Conservation (phyloP, 1,284 basidiomycete species). For the Tranzscheliella williamsii region DNA sequence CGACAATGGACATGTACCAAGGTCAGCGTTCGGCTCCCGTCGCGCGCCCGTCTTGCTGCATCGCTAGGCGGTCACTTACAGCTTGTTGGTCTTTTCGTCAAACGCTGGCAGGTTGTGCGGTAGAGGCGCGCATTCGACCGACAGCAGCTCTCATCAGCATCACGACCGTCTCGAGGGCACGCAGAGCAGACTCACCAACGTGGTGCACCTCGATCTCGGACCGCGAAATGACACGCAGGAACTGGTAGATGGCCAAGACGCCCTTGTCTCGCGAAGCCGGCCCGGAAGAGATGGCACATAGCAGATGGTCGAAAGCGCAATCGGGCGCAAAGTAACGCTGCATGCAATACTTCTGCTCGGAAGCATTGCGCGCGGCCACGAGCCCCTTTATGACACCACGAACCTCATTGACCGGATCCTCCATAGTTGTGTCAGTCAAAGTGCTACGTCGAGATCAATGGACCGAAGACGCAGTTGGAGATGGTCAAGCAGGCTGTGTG, state of each 20-base stretch:
- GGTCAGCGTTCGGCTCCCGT: too few relatives aligned
- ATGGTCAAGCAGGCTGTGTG: too few relatives aligned
- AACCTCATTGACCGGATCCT: constrained; percentile 53
- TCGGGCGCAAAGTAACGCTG: constrained; percentile 52
- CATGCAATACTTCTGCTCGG: constrained; percentile 47
- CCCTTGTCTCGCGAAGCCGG: constrained; percentile 52
- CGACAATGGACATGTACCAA: too few relatives aligned
- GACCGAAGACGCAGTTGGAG: too few relatives aligned
- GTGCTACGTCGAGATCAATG: too few relatives aligned
- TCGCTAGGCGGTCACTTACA: too few relatives aligned
- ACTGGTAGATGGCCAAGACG: constrained; percentile 57
- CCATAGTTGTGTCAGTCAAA: constrained; percentile 30
- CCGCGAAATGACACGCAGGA: constrained; percentile 49
- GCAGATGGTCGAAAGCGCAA: constrained; percentile 56
- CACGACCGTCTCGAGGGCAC: background rate
- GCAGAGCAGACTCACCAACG: constrained; percentile 39
- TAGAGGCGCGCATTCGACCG: background rate
- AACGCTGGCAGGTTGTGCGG: too few relatives aligned
- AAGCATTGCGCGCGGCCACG: constrained; percentile 48
- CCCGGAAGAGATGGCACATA: constrained; percentile 48
- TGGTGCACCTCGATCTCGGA: constrained; percentile 48
- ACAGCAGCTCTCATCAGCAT: too few relatives aligned
- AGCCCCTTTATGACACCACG: constrained; percentile 52
- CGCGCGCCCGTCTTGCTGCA: too few relatives aligned
- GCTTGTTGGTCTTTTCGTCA: constrained; percentile 34